These are phyloP conservation scores for Candida ovalis DNA, from an alignment of 805 yeast genomes.

Conservation along the genomic window DNA sequence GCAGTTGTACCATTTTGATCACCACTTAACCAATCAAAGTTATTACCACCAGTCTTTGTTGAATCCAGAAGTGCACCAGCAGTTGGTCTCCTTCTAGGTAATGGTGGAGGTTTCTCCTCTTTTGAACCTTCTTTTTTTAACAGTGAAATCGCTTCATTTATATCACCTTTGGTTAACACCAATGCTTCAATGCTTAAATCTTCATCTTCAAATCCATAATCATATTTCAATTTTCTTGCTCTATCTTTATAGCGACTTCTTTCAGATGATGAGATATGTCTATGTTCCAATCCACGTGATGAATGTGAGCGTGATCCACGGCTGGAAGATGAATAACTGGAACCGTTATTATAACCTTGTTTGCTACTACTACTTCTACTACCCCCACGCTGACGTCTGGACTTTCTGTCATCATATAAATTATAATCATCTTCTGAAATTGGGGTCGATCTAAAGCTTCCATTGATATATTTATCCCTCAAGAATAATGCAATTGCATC, in stretches of 20 bases:
- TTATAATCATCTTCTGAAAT: conserved; percentile 36
- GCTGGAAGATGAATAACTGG: neutral
- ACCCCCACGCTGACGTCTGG: neutral
- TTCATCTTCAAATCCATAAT: conserved; percentile 54
- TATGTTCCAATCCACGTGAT: conserved; percentile 37
- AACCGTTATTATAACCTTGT: too few species aligned
- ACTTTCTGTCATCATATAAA: conserved; percentile 14
- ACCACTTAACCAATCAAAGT: conserved; percentile 35
- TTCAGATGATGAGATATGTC: conserved; percentile 53
- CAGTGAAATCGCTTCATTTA: conserved; percentile 56
- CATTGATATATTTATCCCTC: conserved; percentile 65
- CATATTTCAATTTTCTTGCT: conserved; percentile 42
- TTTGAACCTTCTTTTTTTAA: conserved; percentile 37
- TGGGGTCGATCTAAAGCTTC: conserved; percentile 47
- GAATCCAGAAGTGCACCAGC: conserved; percentile 29
- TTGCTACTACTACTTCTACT: conserved; percentile 8
- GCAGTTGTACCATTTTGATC: conserved; percentile 18
- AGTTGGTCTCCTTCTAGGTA: conserved; percentile 38
- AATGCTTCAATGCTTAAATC: conserved; percentile 65
- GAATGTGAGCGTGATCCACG: neutral
- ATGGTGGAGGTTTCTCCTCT: conserved; percentile 46
- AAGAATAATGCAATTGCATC: conserved; percentile 53
- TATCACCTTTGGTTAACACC: conserved; percentile 52
- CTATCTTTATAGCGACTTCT: conserved; percentile 46
- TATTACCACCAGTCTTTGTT: conserved; percentile 31